Evolutionary conservation across 2,329 filamentous ascomycete species (phyloP).

Genomic region (Fonsecaea nubica): DNA sequence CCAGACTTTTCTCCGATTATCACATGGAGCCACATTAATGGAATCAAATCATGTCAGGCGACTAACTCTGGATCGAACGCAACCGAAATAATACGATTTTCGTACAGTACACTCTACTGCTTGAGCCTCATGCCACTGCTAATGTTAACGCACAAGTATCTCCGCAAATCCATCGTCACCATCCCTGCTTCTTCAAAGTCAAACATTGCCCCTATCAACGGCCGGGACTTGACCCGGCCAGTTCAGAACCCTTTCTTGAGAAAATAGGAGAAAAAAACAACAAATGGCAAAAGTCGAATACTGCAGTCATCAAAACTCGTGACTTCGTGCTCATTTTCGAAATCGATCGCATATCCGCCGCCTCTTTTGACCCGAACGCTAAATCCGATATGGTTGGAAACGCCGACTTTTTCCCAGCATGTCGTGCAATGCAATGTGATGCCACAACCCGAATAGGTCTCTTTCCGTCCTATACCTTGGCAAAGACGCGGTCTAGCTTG

Average conservation of each 20-base stretch:
- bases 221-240: background rate
- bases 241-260: background rate
- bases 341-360: background rate
- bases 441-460: background rate
- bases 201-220: background rate
- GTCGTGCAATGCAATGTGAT: constrained; percentile 17
- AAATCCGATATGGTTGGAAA: constrained; percentile 6
- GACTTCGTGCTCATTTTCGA: constrained; percentile 11
- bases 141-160: background rate
- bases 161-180: background rate
- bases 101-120: constrained; percentile 6
- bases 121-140: background rate
- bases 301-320: constrained; percentile 16
- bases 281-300: background rate
- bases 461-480: constrained; percentile 29
- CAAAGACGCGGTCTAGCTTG: constrained; percentile 66
- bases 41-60: background rate
- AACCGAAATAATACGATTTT: constrained; percentile 1
- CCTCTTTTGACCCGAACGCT: constrained; percentile 7
- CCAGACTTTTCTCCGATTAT: background rate
- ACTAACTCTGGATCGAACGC: background rate
- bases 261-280: background rate
- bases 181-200: background rate
- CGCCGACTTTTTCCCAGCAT: background rate
- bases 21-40: background rate